A percentile compares a stretch with the other conserved stretches of the same genome.
Evolutionary conservation across 768 basidiomycete genomes (phyloP).

Genomic region (Lactarius sp.): DNA sequence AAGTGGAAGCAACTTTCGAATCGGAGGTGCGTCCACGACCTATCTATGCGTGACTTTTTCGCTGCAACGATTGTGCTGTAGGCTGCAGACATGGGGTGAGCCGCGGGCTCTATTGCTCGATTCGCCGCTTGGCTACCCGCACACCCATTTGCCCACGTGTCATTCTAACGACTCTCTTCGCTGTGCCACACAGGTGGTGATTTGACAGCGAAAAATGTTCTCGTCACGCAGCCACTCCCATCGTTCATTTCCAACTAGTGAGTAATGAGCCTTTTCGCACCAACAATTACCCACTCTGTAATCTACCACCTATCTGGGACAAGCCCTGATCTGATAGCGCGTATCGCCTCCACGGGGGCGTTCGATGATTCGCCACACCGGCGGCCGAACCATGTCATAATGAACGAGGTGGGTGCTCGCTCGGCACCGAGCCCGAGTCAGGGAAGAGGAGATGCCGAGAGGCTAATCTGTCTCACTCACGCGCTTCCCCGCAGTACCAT

Average conservation of each 20-base stretch:
- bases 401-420: slow-evolving; percentile 63
- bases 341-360: slow-evolving; percentile 58
- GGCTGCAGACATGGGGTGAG: slow-evolving; percentile 72
- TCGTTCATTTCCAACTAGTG: slow-evolving; percentile 65
- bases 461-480: background rate
- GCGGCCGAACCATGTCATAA: slow-evolving; percentile 81
- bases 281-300: background rate
- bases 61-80: slow-evolving; percentile 29
- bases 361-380: slow-evolving; percentile 62
- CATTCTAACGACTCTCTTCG: background rate
- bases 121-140: background rate
- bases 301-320: slow-evolving; percentile 14
- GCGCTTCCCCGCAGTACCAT: slow-evolving; percentile 52
- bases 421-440: background rate
- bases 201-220: slow-evolving; percentile 57
- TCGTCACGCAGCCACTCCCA: slow-evolving; percentile 69
- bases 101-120: background rate
- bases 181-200: slow-evolving; percentile 55
- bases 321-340: slow-evolving; percentile 74
- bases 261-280: slow-evolving; percentile 27
- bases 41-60: slow-evolving; percentile 7
- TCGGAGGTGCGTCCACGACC: slow-evolving; percentile 48
- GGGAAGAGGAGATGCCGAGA: background rate
- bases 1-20: slow-evolving; percentile 77
- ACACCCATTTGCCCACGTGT: background rate